A percentile compares a stretch with the other conserved stretches of the same genome.
These are phyloP conservation scores for Sporothrix brasiliensis DNA, from an alignment of 2,329 filamentous ascomycete genomes.

Conservation along the genomic window DNA sequence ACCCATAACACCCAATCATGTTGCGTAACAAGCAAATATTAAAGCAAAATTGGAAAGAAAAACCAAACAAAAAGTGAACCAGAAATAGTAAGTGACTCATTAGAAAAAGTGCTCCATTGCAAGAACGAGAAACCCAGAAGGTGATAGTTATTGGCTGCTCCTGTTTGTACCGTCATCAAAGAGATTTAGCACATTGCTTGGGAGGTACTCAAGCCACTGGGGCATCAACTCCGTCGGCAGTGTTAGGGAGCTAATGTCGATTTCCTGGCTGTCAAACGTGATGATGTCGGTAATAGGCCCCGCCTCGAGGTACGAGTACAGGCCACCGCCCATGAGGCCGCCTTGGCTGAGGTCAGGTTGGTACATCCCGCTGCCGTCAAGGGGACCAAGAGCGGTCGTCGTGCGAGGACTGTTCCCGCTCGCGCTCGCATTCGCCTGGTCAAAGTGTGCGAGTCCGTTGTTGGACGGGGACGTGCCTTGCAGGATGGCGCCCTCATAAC, in stretches of 20 bases:
- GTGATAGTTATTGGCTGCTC: not conserved
- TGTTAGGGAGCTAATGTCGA: slow-evolving; percentile 71
- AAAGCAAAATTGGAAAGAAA: not conserved
- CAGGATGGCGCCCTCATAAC: slow-evolving; percentile 49
- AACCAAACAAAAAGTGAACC: not conserved
- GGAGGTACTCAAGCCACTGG: slow-evolving; percentile 72
- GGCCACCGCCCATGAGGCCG: slow-evolving; percentile 38
- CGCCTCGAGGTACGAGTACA: slow-evolving; percentile 43
- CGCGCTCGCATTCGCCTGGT: not conserved
- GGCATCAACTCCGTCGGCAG: slow-evolving; percentile 66
- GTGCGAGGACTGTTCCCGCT: slow-evolving; percentile 27
- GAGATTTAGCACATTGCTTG: slow-evolving; percentile 64
- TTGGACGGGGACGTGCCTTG: slow-evolving; percentile 48
- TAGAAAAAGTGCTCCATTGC: no score
- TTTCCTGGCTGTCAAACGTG: slow-evolving; percentile 75
- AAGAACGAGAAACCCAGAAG: not conserved
- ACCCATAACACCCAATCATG: slow-evolving; percentile 16
- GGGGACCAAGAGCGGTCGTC: not conserved
- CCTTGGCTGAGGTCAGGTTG: slow-evolving; percentile 40
- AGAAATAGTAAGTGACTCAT: not conserved
- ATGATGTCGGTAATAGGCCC: slow-evolving; percentile 53
- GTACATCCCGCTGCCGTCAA: slow-evolving; percentile 34
- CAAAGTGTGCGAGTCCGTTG: slow-evolving; percentile 23
- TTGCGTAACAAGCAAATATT: slow-evolving; percentile 14
- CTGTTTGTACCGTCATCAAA: slow-evolving; percentile 46